Conservation (phyloP, 345 rosid species). For the Hibiscus trionum region DNA sequence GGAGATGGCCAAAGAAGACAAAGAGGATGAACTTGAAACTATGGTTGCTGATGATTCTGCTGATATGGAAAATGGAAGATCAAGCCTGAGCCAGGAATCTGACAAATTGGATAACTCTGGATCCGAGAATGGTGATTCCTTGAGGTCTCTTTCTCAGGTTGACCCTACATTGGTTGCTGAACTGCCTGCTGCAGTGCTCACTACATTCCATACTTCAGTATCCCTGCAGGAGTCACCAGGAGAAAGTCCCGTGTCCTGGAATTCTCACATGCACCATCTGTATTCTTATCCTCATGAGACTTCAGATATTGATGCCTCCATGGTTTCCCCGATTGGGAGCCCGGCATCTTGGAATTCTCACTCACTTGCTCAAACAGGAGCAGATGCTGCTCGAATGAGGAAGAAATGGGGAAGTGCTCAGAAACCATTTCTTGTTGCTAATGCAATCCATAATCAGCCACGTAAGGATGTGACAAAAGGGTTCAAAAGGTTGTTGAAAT, state of each 20-base stretch:
- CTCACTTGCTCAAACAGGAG: slow-evolving; percentile 56
- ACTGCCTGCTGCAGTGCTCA: slow-evolving; percentile 46
- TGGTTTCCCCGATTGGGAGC: slow-evolving; percentile 84
- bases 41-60: slow-evolving; percentile 39
- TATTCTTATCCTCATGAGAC: slow-evolving; percentile 63
- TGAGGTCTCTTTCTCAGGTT: slow-evolving; percentile 49
- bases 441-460: slow-evolving; percentile 57
- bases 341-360: slow-evolving; percentile 87
- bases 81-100: slow-evolving; percentile 54
- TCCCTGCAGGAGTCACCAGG: slow-evolving; percentile 66
- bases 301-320: slow-evolving; percentile 77
- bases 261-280: slow-evolving; percentile 51
- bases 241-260: slow-evolving; percentile 73
- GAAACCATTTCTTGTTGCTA: slow-evolving; percentile 59
- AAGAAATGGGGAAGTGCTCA: slow-evolving; percentile 98
- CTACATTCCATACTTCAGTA: slow-evolving; percentile 44
- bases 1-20: slow-evolving; percentile 39
- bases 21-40: slow-evolving; percentile 50
- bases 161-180: slow-evolving; percentile 54
- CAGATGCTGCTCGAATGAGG: slow-evolving; percentile 82
- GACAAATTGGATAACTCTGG: slow-evolving; percentile 58
- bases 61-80: slow-evolving; percentile 45
- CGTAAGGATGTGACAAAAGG: slow-evolving; percentile 89
- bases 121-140: slow-evolving; percentile 49
- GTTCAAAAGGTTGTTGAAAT: slow-evolving; percentile 81